Evolutionary conservation across 371 early-diverging fungal species (phyloP).

Genomic region (Actinomortierella ambigua): DNA sequence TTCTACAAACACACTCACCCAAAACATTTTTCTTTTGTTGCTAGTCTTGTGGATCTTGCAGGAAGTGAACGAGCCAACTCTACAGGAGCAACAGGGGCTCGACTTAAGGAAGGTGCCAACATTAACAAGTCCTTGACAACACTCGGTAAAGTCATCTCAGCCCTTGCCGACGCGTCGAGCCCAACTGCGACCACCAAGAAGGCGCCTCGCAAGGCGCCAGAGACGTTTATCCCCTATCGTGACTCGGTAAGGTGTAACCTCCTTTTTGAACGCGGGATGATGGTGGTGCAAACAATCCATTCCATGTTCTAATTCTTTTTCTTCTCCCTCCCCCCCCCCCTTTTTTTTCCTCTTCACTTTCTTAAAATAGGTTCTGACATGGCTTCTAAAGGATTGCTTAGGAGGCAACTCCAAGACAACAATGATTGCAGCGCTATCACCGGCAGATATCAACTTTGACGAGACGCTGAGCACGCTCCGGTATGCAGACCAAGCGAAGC

Average conservation of each 20-base stretch:
- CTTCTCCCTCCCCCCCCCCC: too few relatives aligned
- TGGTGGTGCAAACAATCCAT: not conserved
- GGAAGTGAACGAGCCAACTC: conserved; percentile 97
- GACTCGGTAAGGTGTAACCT: conserved; percentile 91
- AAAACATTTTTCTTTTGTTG: not conserved
- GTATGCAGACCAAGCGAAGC: conserved; percentile 95
- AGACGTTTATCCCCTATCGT: conserved; percentile 83
- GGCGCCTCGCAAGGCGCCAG: conserved; percentile 55
- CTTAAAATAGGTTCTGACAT: conserved; percentile 76
- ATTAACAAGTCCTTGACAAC: conserved; percentile 97
- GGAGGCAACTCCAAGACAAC: conserved; percentile 95
- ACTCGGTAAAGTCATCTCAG: conserved; percentile 97
- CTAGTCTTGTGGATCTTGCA: conserved; percentile 86
- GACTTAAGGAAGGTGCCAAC: conserved; percentile 98
- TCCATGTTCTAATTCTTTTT: not conserved
- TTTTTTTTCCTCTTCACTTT: too few relatives aligned
- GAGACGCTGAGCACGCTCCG: conserved; percentile 95
- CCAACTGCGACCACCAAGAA: conserved; percentile 50
- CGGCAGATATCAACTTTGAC: conserved; percentile 71
- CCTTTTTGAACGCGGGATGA: too few relatives aligned
- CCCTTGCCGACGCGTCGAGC: conserved; percentile 81
- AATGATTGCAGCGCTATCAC: conserved; percentile 90
- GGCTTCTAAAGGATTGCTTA: conserved; percentile 92
- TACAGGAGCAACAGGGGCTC: conserved; percentile 95
- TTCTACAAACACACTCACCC: conserved; percentile 1